Evolutionary conservation across 345 rosid species (phyloP).

Genomic region (Hibiscus syriacus): DNA sequence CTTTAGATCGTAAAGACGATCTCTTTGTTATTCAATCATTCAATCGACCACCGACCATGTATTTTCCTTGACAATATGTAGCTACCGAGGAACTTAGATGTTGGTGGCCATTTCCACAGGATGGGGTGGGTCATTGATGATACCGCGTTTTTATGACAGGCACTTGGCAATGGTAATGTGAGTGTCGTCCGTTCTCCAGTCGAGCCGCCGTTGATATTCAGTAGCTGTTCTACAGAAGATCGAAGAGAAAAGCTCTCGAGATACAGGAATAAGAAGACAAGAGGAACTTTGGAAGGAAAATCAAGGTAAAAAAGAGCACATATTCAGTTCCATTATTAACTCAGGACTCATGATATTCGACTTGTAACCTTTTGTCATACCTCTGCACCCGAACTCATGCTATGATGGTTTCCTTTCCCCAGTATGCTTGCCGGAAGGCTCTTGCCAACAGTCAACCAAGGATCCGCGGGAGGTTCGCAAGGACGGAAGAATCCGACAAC

Average conservation of each 20-base stretch:
- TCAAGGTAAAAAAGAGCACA: neutral
- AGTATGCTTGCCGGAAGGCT: neutral
- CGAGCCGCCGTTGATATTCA: neutral
- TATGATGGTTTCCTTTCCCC: neutral
- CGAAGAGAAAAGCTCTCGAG: neutral
- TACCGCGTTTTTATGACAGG: neutral
- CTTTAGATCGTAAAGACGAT: no score
- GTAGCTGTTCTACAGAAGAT: neutral
- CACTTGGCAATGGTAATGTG: neutral
- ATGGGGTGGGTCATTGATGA: neutral
- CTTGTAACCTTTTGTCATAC: neutral
- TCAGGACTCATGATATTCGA: no score
- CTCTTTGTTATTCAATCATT: no score
- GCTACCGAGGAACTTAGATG: neutral
- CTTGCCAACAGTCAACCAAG: neutral
- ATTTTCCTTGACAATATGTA: neutral
- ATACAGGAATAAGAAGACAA: neutral
- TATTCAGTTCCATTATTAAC: neutral
- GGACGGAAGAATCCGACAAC: neutral
- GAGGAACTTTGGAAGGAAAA: neutral
- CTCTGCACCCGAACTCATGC: no score
- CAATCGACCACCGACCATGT: neutral
- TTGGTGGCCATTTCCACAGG: neutral
- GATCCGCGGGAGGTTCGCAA: neutral
- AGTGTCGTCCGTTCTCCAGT: neutral